phyloP scores from a whole-genome alignment of 495 filamentous ascomycete species.

The Xylona heveae region DNA sequence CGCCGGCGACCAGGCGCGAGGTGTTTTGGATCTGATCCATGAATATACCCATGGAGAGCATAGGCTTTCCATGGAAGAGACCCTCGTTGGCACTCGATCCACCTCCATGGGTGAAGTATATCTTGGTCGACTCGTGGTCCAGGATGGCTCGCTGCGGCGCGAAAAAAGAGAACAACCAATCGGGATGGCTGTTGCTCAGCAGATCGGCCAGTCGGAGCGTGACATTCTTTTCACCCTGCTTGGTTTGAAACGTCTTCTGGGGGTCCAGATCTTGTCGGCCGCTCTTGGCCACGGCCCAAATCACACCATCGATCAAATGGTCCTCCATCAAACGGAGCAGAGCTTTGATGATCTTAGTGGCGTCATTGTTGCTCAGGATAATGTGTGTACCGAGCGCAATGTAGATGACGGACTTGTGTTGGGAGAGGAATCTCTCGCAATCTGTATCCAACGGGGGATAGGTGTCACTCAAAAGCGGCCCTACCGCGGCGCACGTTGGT shows the following conservation, averaged over 20 bases:
- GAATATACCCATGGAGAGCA: constrained; percentile 16
- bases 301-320: constrained; percentile 16
- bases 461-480: constrained; percentile 15
- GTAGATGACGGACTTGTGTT: constrained; percentile 13
- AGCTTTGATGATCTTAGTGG: constrained; percentile 11
- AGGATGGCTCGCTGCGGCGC: constrained; percentile 18
- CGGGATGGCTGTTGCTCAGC: constrained; percentile 9
- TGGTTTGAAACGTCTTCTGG: constrained; percentile 2
- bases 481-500: constrained; percentile 14
- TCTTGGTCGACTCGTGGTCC: constrained; percentile 9
- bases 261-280: constrained; percentile 9
- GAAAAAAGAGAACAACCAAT: constrained; percentile 12
- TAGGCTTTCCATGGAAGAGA: constrained; percentile 15
- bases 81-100: constrained; percentile 18
- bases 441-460: constrained; percentile 11
- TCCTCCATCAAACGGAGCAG: constrained; percentile 9
- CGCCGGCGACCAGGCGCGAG: constrained; percentile 13
- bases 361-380: constrained; percentile 10
- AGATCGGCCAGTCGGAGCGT: constrained; percentile 8
- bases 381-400: constrained; percentile 20
- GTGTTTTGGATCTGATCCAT: constrained; percentile 17
- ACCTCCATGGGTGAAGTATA: constrained; percentile 19
- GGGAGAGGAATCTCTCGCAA: constrained; percentile 9
- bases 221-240: too few species aligned
- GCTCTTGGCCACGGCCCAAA: constrained; percentile 14